Percentiles rank a stretch among this genome's conserved stretches.
phyloP scores from a whole-genome alignment of 495 filamentous ascomycete genomes.

The Chaetomium fimeti region DNA sequence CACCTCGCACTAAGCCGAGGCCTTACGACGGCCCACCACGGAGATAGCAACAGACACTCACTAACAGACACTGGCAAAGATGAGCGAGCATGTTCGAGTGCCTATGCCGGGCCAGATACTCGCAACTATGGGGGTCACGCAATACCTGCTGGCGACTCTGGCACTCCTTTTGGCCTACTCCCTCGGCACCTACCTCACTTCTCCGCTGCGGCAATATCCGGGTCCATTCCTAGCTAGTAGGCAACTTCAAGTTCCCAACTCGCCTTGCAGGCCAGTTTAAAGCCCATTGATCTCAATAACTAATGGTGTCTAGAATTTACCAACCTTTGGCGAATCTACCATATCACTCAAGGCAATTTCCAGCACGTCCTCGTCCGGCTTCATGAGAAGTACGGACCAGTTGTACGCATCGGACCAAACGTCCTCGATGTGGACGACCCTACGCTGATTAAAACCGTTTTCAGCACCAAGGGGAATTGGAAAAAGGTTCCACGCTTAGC shows the following conservation, averaged over 20 bases:
- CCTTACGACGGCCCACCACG: too few relatives aligned
- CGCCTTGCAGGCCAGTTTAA: too few relatives aligned
- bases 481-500: background rate
- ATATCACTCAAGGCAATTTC: background rate
- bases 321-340: background rate
- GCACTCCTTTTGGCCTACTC: too few relatives aligned
- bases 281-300: background rate
- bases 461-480: background rate
- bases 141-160: too few relatives aligned
- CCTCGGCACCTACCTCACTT: background rate
- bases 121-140: too few relatives aligned
- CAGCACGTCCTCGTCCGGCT: background rate
- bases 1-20: too few relatives aligned
- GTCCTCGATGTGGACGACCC: background rate
- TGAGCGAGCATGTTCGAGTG: too few relatives aligned
- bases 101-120: too few relatives aligned
- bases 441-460: background rate
- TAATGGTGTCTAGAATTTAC: background rate
- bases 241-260: background rate
- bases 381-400: background rate
- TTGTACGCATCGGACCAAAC: background rate
- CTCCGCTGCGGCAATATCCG: background rate
- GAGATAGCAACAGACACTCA: too few relatives aligned
- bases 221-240: background rate
- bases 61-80: too few relatives aligned